Base-by-base conservation (phyloP, 2,329 filamentous ascomycete species). In the Ophiocordyceps camponoti-saundersi region DNA sequence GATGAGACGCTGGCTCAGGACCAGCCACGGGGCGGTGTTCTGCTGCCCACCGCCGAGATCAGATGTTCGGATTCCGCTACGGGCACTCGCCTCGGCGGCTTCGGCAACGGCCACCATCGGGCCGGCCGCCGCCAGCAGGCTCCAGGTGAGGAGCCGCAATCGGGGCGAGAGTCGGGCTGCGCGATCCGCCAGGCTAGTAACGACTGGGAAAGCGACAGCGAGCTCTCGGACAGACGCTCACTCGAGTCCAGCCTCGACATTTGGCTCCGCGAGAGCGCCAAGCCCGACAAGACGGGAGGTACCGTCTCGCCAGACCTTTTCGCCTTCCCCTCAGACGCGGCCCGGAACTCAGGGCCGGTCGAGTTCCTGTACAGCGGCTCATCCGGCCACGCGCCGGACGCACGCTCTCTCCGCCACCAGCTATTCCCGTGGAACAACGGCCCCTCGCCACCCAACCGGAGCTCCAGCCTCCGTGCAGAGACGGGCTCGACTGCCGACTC, bases 251-350 rank as follows among this genome's bases (percentile, higher is more conserved):
- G 68, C 49, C 65, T 73, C 6, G 75, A 79, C 47, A 73, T 75
- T 22, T 79, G 75, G 75, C 67, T 79, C 60, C 68, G 67, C 7
- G 72, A 75, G 55, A 72, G 71, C 46, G 58, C 66, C 30, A 70
- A 70, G 44, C 65, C 69, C 0, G 50, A 50, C 4, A 48, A 47
- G 1, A 56, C 58, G 0, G 56, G 53, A 1, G 55, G 56, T 8
- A 56, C 60, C 23, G 52, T 53, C 1, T 75, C 73, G 4, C 73
- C 73, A 0, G 74, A 77, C 48, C 60, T 77, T 2, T 77, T 77
- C 49, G 63, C 67, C 18, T 75, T 78, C 48, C 73, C 73, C 0
- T 59, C 58, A 0, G 60, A 56, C 7, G 55, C 62, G 0, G 48
- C 53, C n/a, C 58, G 53, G 32, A 56, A 57, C 16, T 62, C 64